Evolutionary conservation across 352 stramenopile genomes (phyloP), one percentile per base, ranked within the genome.

Genomic region (Saprolegnia parasitica): DNA sequence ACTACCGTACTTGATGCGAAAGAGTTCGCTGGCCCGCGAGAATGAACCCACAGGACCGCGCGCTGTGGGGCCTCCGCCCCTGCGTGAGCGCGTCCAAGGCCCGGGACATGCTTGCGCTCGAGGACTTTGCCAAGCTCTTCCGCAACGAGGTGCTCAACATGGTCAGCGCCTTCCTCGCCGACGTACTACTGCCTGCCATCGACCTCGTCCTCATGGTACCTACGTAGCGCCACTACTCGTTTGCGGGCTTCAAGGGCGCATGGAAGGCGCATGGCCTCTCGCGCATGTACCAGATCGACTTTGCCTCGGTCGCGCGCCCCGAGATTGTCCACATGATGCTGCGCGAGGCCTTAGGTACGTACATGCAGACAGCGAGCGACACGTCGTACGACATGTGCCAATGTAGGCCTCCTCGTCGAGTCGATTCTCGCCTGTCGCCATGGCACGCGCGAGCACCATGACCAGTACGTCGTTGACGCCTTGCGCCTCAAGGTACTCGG

Each of bases 311-410:
- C 35, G 45, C 63, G 16, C 63, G 63, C 47, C 63, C 42, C 20
- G 63, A 70, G 32, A 62, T 62, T n/a, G 20, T 61, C n/a, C 55
- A 70, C 21, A 24, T 70, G 21, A 70, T 70, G 63, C 54, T 63
- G 16, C 63, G 54, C 13, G 63, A 26, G 21, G 54, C n/a, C 29
- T 23, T 70, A 26, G 63, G 63, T 70, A 35, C 40, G 63, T 15
- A 18, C 5, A 32, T 23, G 40, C 15, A 52, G 16, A 4, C 46
- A 60, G 13, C 13, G 24, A 42, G 24, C n/a, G 24, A 5, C 47
- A 29, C 46, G 24, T 6, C 2, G 47, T 55, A 35, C 5, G 29
- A 35, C 46, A 21, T 35, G 29, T 35, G 5, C 29, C 2, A 6
- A 5, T 35, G 3, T 60, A 60, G 52, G 52, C 11, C 13, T 40